Percentiles rank a stretch among this genome's conserved stretches.
Evolutionary conservation across 768 basidiomycete genomes (phyloP).

Genomic region (Russula brevipes): DNA sequence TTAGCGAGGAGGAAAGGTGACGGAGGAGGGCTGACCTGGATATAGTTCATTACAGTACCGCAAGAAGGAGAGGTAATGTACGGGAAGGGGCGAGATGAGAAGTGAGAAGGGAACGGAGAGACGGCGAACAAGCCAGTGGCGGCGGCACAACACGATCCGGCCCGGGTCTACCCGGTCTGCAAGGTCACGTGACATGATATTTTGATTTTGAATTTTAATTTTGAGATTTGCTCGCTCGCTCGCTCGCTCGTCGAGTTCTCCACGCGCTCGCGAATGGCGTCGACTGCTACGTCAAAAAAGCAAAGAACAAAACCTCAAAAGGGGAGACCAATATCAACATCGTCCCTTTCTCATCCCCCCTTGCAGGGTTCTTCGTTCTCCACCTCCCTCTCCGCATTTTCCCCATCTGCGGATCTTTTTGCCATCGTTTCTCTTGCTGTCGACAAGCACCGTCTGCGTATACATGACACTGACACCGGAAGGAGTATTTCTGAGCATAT

Average conservation of each 20-base stretch:
- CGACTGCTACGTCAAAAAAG: slow-evolving; percentile 48
- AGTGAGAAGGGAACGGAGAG: neutral
- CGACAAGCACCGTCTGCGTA: slow-evolving; percentile 66
- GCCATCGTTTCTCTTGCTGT: slow-evolving; percentile 59
- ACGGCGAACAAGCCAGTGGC: neutral
- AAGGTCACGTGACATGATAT: slow-evolving; percentile 8
- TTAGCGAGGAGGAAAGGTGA: slow-evolving; percentile 17
- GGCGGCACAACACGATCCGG: neutral
- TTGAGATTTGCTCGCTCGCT: neutral
- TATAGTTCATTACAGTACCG: slow-evolving; percentile 46
- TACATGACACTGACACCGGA: slow-evolving; percentile 54
- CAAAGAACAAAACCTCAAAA: slow-evolving; percentile 47
- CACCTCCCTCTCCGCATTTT: slow-evolving; percentile 52
- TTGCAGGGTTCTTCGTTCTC: slow-evolving; percentile 44
- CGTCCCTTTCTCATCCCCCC: slow-evolving; percentile 51
- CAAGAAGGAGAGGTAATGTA: neutral
- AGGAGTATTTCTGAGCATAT: slow-evolving; percentile 54
- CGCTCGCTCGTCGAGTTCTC: no score
- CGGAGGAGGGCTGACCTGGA: slow-evolving; percentile 40
- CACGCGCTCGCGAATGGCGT: slow-evolving; percentile 35
- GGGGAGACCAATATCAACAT: slow-evolving; percentile 48
- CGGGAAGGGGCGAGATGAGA: neutral
- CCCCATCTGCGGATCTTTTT: slow-evolving; percentile 50
- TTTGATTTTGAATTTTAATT: neutral
- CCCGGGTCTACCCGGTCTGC: neutral